These are phyloP conservation scores for Aspergillus campestris DNA, from an alignment of 495 filamentous ascomycete genomes.

Conservation along the genomic window DNA sequence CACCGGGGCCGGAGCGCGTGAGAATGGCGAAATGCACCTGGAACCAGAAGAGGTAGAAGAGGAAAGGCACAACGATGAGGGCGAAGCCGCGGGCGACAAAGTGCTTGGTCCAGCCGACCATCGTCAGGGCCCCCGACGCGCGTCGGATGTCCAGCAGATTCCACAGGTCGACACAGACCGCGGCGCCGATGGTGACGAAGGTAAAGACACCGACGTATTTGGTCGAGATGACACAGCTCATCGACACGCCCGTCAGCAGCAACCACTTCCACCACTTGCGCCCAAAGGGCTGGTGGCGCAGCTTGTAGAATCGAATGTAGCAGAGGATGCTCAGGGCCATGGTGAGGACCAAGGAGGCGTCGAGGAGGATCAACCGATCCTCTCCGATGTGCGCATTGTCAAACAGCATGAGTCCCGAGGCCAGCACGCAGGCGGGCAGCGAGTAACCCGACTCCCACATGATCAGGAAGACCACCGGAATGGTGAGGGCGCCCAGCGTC, in stretches of 20 bases:
- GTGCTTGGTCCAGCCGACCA: constrained; percentile 79
- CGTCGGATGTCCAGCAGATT: constrained; percentile 84
- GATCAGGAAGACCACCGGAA: constrained; percentile 89
- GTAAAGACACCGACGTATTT: constrained; percentile 97
- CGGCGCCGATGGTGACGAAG: constrained; percentile 93
- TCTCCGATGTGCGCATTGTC: constrained; percentile 99
- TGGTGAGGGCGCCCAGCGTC: constrained; percentile 80
- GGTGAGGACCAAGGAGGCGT: constrained; percentile 86
- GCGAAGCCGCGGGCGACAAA: constrained; percentile 76
- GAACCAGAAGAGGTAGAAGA: constrained; percentile 99
- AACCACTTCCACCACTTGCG: constrained; percentile 99
- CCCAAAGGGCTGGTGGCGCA: constrained; percentile 78
- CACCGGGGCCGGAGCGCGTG: constrained; percentile 80
- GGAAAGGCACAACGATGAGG: constrained; percentile 82
- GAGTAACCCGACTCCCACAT: constrained; percentile 99
- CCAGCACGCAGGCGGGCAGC: constrained; percentile 80
- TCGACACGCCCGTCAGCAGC: constrained; percentile 81
- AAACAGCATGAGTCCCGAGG: constrained; percentile 80
- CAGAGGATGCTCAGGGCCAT: constrained; percentile 90
- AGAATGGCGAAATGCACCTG: constrained; percentile 95
- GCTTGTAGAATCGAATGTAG: constrained; percentile 97
- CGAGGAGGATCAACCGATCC: constrained; percentile 88
- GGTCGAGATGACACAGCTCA: constrained; percentile 96
- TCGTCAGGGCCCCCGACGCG: constrained; percentile 62
- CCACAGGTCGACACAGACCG: constrained; percentile 92